Percentiles rank a stretch among this genome's conserved stretches.
Evolutionary conservation across 2,329 filamentous ascomycete species (phyloP).

Genomic region (Thielaviopsis populi): DNA sequence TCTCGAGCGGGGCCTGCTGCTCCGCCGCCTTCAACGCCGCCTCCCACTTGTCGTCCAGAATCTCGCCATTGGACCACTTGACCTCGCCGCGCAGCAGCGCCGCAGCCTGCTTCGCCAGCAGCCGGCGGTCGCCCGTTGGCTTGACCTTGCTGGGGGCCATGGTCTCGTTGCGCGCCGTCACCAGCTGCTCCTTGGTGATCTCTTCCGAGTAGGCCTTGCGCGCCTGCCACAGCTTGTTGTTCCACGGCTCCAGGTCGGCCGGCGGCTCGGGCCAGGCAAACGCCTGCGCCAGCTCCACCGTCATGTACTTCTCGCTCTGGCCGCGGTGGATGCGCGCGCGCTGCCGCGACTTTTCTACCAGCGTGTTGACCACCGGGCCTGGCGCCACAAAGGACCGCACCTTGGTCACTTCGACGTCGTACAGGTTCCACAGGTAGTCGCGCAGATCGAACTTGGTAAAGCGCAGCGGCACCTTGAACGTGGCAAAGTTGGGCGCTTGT

Average conservation of each 20-base stretch:
- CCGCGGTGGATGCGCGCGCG: slow-evolving; percentile 42
- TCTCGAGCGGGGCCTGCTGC: slow-evolving; percentile 19
- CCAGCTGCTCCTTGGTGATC: slow-evolving; percentile 22
- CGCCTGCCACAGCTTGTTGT: slow-evolving; percentile 42
- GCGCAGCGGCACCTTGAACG: slow-evolving; percentile 76
- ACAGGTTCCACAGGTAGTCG: slow-evolving; percentile 82
- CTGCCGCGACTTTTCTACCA: slow-evolving; percentile 26
- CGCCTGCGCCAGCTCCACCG: slow-evolving; percentile 69
- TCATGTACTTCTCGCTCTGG: slow-evolving; percentile 77
- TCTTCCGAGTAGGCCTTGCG: slow-evolving; percentile 32
- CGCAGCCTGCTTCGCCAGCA: slow-evolving; percentile 45
- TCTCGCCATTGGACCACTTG: slow-evolving; percentile 40
- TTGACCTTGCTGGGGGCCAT: slow-evolving; percentile 19
- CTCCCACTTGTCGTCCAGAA: slow-evolving; percentile 35
- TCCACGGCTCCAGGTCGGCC: slow-evolving; percentile 47
- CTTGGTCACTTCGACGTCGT: slow-evolving; percentile 55
- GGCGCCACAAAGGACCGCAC: slow-evolving; percentile 51
- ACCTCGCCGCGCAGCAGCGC: slow-evolving; percentile 44
- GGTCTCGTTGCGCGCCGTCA: slow-evolving; percentile 9
- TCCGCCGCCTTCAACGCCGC: slow-evolving; percentile 21
- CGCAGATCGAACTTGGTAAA: slow-evolving; percentile 95
- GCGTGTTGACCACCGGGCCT: slow-evolving; percentile 32
- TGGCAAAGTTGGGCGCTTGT: slow-evolving; percentile 65
- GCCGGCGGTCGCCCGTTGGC: slow-evolving; percentile 29
- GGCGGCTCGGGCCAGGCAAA: slow-evolving; percentile 76